A percentile compares a stretch with the other conserved stretches of the same genome.
Evolutionary conservation across 768 basidiomycete species (phyloP).

Genomic region (Rhizopogon roseolus): DNA sequence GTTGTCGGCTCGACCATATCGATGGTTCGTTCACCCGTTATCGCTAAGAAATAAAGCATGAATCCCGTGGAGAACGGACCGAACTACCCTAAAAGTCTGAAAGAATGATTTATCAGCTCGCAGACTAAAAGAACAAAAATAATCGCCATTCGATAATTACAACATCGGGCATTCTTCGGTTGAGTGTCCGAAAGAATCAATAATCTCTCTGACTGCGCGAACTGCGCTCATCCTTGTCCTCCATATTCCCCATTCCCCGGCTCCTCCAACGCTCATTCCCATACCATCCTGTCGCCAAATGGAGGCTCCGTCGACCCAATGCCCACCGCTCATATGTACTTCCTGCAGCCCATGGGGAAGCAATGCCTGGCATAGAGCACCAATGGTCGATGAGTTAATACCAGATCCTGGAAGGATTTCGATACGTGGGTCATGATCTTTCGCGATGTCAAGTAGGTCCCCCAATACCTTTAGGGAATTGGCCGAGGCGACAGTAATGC

Average conservation of each 20-base stretch:
- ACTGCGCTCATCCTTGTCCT: constrained; percentile 50
- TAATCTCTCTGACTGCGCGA: constrained; percentile 43
- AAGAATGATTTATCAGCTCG: no score
- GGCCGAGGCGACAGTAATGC: constrained; percentile 29
- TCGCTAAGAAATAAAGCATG: no score
- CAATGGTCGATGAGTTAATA: constrained; percentile 55
- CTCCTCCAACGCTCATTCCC: constrained; percentile 60
- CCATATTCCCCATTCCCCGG: constrained; percentile 68
- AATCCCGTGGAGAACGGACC: no score
- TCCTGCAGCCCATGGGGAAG: constrained; percentile 57
- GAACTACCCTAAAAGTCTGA: no score
- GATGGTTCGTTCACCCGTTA: no score
- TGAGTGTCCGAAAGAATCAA: constrained; percentile 23
- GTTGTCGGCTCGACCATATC: no score
- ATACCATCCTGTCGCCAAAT: constrained; percentile 48
- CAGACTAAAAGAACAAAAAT: background rate
- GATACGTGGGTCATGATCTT: constrained; percentile 6
- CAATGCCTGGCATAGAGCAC: constrained; percentile 42
- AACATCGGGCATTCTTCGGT: background rate
- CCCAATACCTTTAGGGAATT: constrained; percentile 38
- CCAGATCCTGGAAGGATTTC: constrained; percentile 72
- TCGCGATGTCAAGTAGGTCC: constrained; percentile 30
- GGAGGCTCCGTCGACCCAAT: constrained; percentile 56
- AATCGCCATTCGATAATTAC: background rate
- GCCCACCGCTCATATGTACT: constrained; percentile 72